Conservation (phyloP, 805 yeast species). For the Candida tallmaniae region DNA sequence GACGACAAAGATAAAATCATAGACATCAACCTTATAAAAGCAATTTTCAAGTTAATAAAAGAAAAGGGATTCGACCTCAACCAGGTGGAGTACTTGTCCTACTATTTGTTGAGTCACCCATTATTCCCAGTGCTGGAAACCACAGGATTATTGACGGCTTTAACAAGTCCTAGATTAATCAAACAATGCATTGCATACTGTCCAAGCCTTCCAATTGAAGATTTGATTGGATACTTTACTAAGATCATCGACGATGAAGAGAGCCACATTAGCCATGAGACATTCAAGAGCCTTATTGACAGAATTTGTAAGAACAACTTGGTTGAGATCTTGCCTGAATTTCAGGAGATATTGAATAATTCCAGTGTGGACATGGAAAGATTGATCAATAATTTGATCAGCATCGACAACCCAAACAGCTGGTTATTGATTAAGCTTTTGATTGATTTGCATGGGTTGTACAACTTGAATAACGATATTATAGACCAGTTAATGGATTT, state of each 20-base stretch:
- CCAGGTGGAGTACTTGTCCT: slow-evolving; percentile 45
- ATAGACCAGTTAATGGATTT: slow-evolving; percentile 41
- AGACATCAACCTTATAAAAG: slow-evolving; percentile 51
- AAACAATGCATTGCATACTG: slow-evolving; percentile 83
- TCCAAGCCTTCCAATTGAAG: slow-evolving; percentile 60
- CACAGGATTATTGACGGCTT: slow-evolving; percentile 49
- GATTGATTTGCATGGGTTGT: slow-evolving; percentile 69
- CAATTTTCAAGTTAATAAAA: slow-evolving; percentile 38
- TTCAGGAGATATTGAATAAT: slow-evolving; percentile 1
- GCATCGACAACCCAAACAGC: slow-evolving; percentile 45
- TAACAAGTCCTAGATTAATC: slow-evolving; percentile 53
- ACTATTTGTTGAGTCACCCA: slow-evolving; percentile 83
- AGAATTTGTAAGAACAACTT: slow-evolving; percentile 60
- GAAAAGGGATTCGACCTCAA: slow-evolving; percentile 1
- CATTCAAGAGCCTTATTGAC: slow-evolving; percentile 53
- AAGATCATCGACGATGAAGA: slow-evolving; percentile 45
- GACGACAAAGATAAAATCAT: slow-evolving; percentile 60
- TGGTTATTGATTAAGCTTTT: slow-evolving; percentile 60
- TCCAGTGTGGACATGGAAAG: slow-evolving; percentile 29
- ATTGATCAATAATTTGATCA: slow-evolving; percentile 30
- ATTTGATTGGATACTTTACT: slow-evolving; percentile 55
- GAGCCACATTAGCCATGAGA: no score
- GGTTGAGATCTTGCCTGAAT: slow-evolving; percentile 47
- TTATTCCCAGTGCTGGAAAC: slow-evolving; percentile 64
- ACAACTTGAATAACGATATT: slow-evolving; percentile 53